Base-by-base conservation (phyloP, 2,329 filamentous ascomycete species). In the Pezicula neosporulosa region DNA sequence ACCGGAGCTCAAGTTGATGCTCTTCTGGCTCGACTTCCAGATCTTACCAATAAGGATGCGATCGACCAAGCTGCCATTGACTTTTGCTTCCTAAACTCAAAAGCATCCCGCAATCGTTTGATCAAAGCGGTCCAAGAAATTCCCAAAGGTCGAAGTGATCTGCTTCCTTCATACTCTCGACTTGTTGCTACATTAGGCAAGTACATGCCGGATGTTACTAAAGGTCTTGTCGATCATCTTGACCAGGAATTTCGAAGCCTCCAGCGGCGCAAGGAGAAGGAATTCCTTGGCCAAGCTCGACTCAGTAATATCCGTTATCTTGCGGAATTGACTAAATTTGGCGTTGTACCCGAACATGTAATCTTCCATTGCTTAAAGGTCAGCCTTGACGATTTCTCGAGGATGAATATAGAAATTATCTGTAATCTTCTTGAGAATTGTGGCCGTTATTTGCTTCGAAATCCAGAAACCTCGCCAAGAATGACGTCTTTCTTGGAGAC, bases 401-500 rank as follows among this genome's bases (percentile, higher is more conserved):
- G 93, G 55, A 97, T 97, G 89, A 99, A 99, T 65, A 97, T 99
- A 57, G 95, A 99, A 69, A 97, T 99, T 61, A 93, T 99, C 57
- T 95, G 92, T 64, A 96, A 95, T 64, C 77, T 99, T 27, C 78
- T 99, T 19, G 94, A 99, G 68, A 97, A 97, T 58, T 99, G 95
- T 65, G 94, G 94, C 41, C 85, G 94, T 16, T 99, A 97, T 69
- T 76, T 99, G 19, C 79, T 99, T 52, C 89, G 93, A 46, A 97
- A 94, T 60, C 86, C 90, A 0, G 92, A 97, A 56, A 97, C 95
- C 0, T 87, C 89, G 9, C 93, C 93, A 8, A 85, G 94, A 41
- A 99, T 99, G 94, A 76, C 80, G 1, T 93, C 90, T 1, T 99
- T 99, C 68, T 72, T 99, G 21, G 94, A 99, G 69, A 99, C 92